Percentiles rank a stretch among this genome's conserved stretches.
phyloP scores from a whole-genome alignment of 2,329 filamentous ascomycete species.

The Beauveria scarabaeidicola region DNA sequence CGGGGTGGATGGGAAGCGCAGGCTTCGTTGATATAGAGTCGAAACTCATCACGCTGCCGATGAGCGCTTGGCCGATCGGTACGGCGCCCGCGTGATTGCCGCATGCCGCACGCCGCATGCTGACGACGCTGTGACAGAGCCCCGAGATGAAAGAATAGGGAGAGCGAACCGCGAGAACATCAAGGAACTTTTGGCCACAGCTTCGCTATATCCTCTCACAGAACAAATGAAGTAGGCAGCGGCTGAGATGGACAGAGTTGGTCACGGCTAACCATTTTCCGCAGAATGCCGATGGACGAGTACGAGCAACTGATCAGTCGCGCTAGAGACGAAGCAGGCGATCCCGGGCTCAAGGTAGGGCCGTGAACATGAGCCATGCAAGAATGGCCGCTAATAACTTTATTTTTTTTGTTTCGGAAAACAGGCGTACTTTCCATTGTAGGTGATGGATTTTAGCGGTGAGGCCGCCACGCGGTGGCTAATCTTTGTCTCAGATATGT shows the following conservation, averaged over 20 bases:
- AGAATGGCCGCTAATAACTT: background rate
- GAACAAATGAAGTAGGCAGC: constrained; percentile 36
- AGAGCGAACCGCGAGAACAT: constrained; percentile 45
- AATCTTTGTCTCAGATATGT: constrained; percentile 40
- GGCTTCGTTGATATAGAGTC: constrained; percentile 63
- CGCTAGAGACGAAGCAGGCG: constrained; percentile 44
- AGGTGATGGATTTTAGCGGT: constrained; percentile 23
- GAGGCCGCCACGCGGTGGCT: background rate
- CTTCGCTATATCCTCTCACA: constrained; percentile 49
- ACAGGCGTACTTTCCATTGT: constrained; percentile 55
- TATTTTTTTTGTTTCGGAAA: background rate
- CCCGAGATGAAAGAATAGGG: constrained; percentile 45
- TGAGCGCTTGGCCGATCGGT: constrained; percentile 64
- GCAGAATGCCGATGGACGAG: constrained; percentile 49
- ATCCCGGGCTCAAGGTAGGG: constrained; percentile 46
- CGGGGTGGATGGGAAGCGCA: constrained; percentile 47
- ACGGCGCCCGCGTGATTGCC: constrained; percentile 19
- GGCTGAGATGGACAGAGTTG: background rate
- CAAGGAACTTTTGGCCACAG: constrained; percentile 43
- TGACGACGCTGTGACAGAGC: constrained; percentile 28
- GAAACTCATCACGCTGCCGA: constrained; percentile 56
- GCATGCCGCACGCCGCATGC: background rate
- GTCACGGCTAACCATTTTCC: constrained; percentile 11
- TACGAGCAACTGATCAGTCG: constrained; percentile 49
- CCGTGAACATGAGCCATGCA: background rate